Base-by-base conservation (phyloP, 345 rosid genomes). In the Lepidium africanum region DNA sequence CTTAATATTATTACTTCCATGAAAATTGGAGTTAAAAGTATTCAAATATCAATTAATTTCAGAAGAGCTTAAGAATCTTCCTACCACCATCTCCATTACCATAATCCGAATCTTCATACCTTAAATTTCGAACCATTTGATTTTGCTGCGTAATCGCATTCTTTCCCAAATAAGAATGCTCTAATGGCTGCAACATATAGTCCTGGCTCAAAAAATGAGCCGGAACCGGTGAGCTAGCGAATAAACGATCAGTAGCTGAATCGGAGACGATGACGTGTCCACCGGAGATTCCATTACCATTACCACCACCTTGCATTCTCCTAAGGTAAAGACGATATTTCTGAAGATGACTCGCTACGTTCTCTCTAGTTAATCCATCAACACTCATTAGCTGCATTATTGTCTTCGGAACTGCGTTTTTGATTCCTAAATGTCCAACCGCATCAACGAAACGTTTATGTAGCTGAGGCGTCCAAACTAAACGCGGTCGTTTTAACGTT, bases 331-430 rank as follows among this genome's bases (percentile, higher is more conserved):
- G 89, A 45, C 99, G 80, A 56, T 94, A 94, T 74, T 94, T 94
- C 60, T 94, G 99, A 65, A 94, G 73, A 78, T 94, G 97, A 41
- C 92, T 88, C 32, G 99, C 99, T 2, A 94, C 99, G 75, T 91
- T 94, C 75, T 94, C 97, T 25, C 97, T 83, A 9, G 96, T 94
- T 70, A 94, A 64, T 1, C 99, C 99, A 46, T 91, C 97, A 0
- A 94, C 99, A 56, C 87, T 88, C 99, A 94, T 94, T 60, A 91
- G 47, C 76, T 91, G 97, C 99, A 94, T 94, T 68, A 94, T 91
- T 45, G 99, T 94, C 79, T 94, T 94, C 1, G 99, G 99, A 1
- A 94, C 99, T 1, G 96, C 99, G 86, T 87, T 94, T 17, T 91
- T 85, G 1, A 94, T 87, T 60, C 99, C 99, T 10, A 94, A 56